Base-by-base conservation (phyloP, 352 stramenopile species). In the Pythium rhizo-oryzae region DNA sequence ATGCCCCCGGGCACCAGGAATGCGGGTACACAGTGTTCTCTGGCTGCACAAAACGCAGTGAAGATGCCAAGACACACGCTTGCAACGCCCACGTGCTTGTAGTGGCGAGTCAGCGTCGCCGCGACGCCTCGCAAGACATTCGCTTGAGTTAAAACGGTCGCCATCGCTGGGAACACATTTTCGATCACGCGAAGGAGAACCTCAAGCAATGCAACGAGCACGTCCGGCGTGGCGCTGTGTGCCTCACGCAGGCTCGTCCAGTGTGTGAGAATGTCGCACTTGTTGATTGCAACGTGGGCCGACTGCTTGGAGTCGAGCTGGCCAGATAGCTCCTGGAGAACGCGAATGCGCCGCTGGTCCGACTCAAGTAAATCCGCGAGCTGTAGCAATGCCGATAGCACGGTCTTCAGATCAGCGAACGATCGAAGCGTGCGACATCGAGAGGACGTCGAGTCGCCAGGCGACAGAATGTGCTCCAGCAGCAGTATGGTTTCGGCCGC, bases 221-320 rank as follows among this genome's bases (percentile, higher is more conserved):
- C 56, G 37, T 62, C 21, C 5, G 30, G 37, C 11, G 8, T 39
- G 9, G 52, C 13, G 28, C 2, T 43, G 59, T 66, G 56, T 33
- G 37, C 25, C 30, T 67, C 51, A 1, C 61, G 61, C 24, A 67
- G 39, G 2, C 39, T 16, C 18, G 9, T 18, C 49, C 49, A 60
- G 8, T 5, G 21, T n/a, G 44, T 15, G 23, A 67, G 50, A 19
- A 54, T 24, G 11, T 33, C 25, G 33, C 59, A 65, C 47, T 65
- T 65, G 46, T 65, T 46, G 44, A 65, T 65, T 3, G 59, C 59
- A 8, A 58, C 30, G 35, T 65, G 59, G 23, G 49, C 46, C 5
- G 46, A 16, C 35, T 65, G 59, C 23, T 65, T 65, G 4, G 43
- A 54, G 44, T 64, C 41, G 21, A 55, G 16, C 4, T 54, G 43